Base-by-base conservation (phyloP, 116 monocot genomes). In the Zostera marina region DNA sequence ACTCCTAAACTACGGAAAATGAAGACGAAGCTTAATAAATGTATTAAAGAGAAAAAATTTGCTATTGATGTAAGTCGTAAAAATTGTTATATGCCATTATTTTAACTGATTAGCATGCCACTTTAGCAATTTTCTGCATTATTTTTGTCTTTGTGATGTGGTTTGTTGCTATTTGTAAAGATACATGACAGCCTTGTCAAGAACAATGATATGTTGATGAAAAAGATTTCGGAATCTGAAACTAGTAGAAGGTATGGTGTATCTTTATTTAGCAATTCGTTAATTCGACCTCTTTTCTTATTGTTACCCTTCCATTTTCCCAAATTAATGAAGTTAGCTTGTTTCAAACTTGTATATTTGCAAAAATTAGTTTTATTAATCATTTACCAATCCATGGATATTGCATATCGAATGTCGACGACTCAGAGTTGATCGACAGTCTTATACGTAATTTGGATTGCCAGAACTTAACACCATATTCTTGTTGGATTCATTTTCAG, bases 171-270 rank as follows among this genome's bases (percentile, higher is more conserved):
- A 21, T 45, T 41, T 1, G 12, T 69, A 42, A 54, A 88, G 94
- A 73, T 96, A 51, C 79, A 88, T 66, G 85, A 88, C 54, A 96
- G 72, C 72, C 81, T 96, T 68, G 25, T 69, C 25, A 85, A 72
- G 67, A 88, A 96, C 62, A 74, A 78, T 72, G 80, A 82, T 53
- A 80, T 76, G 73, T 88, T 79, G 85, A 80, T 56, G 46, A 51
- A 63, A 38, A 88, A 72, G 24, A 43, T 69, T 44, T 12, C 0
- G 15, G 69, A 69, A 53, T 62, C 46, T 16, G 55, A 69, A 55
- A n/a, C n/a, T n/a, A n/a, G n/a, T n/a, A 44, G 62, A 39, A 69
- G 69, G 69, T 69, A 46, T 42, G 11, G 40, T 42, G 20, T 19
- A 47, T 0, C 47, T 47, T 47, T n/a, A 51, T 19, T 20, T 51